Conservation (phyloP, 1,284 basidiomycete genomes). For the Melanopsichium pennsylvanicum region DNA sequence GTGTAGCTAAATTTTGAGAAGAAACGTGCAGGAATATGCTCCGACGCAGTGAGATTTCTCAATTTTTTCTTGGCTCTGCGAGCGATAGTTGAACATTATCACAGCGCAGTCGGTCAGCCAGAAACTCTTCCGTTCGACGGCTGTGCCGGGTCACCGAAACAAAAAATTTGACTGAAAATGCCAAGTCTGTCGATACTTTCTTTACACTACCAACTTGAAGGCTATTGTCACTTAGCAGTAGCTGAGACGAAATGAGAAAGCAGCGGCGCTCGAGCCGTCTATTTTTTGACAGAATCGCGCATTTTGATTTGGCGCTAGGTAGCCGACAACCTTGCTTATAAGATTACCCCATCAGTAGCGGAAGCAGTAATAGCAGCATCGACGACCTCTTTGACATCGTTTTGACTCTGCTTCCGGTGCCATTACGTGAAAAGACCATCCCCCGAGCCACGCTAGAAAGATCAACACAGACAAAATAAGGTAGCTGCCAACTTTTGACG, state of each 20-base stretch:
- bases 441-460: neutral
- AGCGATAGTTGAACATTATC: too few species aligned
- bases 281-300: neutral
- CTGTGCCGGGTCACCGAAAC: conserved; percentile 35
- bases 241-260: neutral
- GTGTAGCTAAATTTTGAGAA: neutral
- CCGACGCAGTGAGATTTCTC: too few species aligned
- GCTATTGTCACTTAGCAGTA: too few species aligned
- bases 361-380: neutral
- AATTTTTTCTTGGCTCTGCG: conserved; percentile 28
- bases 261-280: conserved; percentile 10
- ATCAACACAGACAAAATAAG: neutral
- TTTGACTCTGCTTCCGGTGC: neutral
- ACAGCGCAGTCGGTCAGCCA: too few species aligned
- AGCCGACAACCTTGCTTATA: neutral
- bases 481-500: too few species aligned
- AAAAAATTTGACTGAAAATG: too few species aligned
- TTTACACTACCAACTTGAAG: too few species aligned
- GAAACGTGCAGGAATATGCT: neutral
- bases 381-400: neutral
- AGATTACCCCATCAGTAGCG: conserved; percentile 2
- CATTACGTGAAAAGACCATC: conserved; percentile 6
- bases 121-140: too few species aligned
- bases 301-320: conserved; percentile 12
- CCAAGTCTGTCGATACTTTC: too few species aligned